phyloP scores from a whole-genome alignment of 169 alveolate species.

The Plasmodium fragile region DNA sequence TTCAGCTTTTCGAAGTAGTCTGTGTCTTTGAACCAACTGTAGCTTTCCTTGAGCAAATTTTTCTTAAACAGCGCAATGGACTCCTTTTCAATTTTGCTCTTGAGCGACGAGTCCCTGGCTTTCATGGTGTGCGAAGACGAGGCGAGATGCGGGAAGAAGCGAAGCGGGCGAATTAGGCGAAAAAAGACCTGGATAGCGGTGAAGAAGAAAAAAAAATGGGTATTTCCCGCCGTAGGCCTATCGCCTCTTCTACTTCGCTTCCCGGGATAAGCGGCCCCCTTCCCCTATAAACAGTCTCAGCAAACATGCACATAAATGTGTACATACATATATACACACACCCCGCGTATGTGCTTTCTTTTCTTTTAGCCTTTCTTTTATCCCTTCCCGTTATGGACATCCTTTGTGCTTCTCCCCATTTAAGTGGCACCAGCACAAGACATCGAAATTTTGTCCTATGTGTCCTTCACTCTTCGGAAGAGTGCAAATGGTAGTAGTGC shows the following conservation, averaged over 20 bases:
- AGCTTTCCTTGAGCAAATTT: conserved; percentile 61
- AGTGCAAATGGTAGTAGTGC: neutral
- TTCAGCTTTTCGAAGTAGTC: conserved; percentile 68
- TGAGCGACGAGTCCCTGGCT: neutral
- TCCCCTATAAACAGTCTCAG: neutral
- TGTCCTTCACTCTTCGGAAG: neutral
- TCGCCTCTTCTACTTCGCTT: neutral
- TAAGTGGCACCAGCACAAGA: neutral
- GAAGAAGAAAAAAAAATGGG: neutral
- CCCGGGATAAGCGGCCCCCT: neutral
- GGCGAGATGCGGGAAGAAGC: neutral
- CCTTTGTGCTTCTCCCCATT: neutral
- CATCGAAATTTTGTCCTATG: neutral
- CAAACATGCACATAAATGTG: neutral
- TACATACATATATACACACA: neutral
- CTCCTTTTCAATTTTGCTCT: conserved; percentile 39
- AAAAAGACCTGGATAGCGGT: neutral
- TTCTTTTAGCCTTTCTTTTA: neutral
- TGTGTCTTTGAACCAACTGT: conserved; percentile 66
- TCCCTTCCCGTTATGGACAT: neutral
- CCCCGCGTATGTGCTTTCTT: neutral
- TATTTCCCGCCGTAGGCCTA: neutral
- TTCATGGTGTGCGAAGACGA: conserved; percentile 9
- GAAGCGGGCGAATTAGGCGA: no score
- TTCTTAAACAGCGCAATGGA: conserved; percentile 68